phyloP scores from a whole-genome alignment of 2,329 filamentous ascomycete genomes.

The Fusarium pininemorale region DNA sequence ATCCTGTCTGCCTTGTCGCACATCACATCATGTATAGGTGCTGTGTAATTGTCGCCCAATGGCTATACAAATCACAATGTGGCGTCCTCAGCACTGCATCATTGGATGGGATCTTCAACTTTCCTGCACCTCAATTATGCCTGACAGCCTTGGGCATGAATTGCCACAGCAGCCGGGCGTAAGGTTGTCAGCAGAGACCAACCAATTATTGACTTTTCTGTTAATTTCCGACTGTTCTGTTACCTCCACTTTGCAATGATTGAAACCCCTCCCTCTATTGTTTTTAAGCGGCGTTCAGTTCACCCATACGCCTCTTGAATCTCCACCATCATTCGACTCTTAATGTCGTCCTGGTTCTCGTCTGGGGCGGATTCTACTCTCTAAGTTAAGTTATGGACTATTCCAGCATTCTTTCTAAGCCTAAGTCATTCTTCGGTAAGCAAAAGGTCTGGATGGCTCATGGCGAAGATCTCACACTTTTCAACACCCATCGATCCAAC shows the following conservation, averaged over 20 bases:
- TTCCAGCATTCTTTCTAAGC: not conserved
- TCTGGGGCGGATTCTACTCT: not conserved
- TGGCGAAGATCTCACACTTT: accelerated
- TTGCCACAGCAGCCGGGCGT: accelerated
- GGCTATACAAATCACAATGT: not conserved
- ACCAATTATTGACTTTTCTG: accelerated
- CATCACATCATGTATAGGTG: not conserved
- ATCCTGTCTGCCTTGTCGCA: not conserved
- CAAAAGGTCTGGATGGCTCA: not conserved
- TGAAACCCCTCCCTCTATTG: accelerated
- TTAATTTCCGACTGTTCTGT: not conserved
- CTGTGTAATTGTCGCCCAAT: not conserved
- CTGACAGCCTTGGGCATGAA: not conserved
- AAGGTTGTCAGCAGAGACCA: accelerated
- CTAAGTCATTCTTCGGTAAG: not conserved
- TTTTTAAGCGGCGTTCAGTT: accelerated
- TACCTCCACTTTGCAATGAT: accelerated
- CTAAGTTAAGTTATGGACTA: not conserved
- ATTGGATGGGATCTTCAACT: not conserved
- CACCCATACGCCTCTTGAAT: not conserved
- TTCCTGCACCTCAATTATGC: not conserved
- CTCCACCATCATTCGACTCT: accelerated
- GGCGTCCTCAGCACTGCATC: accelerated
- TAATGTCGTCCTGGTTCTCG: accelerated
- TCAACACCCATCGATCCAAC: accelerated